A percentile compares a stretch with the other conserved stretches of the same genome.
phyloP scores from a whole-genome alignment of 768 basidiomycete species.

The Hygrophorus pudorinus region DNA sequence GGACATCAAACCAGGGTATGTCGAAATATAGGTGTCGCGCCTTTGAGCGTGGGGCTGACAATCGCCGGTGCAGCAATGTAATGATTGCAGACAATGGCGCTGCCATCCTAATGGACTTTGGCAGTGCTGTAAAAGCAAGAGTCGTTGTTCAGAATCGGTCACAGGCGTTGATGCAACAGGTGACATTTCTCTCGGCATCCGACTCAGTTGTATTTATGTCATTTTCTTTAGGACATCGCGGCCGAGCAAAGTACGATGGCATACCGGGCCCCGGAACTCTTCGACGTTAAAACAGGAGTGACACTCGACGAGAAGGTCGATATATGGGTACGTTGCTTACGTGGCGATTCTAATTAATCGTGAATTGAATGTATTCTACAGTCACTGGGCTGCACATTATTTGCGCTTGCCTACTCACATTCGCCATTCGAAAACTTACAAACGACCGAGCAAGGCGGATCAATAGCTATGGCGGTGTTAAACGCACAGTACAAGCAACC shows the following conservation, averaged over 20 bases:
- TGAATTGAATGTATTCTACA: conserved; percentile 19
- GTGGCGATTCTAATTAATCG: not conserved
- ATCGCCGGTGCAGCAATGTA: conserved; percentile 57
- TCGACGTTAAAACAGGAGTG: conserved; percentile 90
- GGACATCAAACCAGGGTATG: conserved; percentile 93
- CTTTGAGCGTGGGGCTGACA: not conserved
- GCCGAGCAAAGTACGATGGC: conserved; percentile 99
- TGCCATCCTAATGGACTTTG: conserved; percentile 98
- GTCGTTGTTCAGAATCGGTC: conserved; percentile 73
- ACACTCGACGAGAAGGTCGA: conserved; percentile 91
- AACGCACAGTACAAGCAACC: conserved; percentile 93
- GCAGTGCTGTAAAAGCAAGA: conserved; percentile 81
- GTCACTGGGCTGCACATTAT: conserved; percentile 95
- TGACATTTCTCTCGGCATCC: conserved; percentile 14
- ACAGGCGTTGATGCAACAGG: conserved; percentile 86
- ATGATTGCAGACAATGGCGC: conserved; percentile 93
- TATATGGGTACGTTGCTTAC: conserved; percentile 64
- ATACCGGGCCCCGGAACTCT: conserved; percentile 93
- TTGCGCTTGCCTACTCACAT: conserved; percentile 88
- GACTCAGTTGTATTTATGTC: not conserved
- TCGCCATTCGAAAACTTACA: conserved; percentile 94
- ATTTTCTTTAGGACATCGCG: conserved; percentile 63
- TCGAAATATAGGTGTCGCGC: conserved; percentile 6
- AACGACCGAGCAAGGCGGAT: conserved; percentile 89
- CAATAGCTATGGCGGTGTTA: conserved; percentile 95